phyloP scores from a whole-genome alignment of 2,329 filamentous ascomycete genomes.

The Ambrosiella xylebori region DNA sequence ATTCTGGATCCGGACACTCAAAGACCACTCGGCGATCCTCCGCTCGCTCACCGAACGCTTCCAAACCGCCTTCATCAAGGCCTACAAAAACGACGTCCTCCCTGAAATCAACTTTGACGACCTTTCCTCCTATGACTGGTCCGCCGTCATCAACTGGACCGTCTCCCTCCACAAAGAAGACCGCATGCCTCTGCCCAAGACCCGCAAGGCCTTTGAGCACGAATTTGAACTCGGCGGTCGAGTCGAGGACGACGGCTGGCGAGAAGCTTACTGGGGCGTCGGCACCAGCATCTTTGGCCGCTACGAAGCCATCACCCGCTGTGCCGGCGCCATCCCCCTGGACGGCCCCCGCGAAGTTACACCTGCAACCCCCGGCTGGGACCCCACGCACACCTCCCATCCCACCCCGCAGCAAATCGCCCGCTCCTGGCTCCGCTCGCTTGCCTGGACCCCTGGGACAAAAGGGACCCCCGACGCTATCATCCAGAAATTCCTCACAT shows the following conservation, averaged over 20 bases:
- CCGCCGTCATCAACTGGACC: conserved; percentile 47
- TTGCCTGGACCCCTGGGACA: conserved; percentile 35
- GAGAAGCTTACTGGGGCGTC: conserved; percentile 38
- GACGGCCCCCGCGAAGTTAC: conserved; percentile 4
- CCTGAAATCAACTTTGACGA: conserved; percentile 46
- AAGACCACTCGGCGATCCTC: conserved; percentile 12
- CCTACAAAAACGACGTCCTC: conserved; percentile 46
- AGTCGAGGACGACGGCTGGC: conserved; percentile 27
- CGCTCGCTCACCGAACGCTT: conserved; percentile 36
- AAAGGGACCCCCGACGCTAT: conserved; percentile 32
- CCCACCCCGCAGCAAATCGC: conserved; percentile 26
- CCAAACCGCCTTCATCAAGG: conserved; percentile 44
- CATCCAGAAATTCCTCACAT: conserved; percentile 32
- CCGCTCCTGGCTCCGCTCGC: conserved; percentile 41
- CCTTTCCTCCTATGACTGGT: conserved; percentile 51
- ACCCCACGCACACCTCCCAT: neutral
- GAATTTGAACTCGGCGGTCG: conserved; percentile 16
- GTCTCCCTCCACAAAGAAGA: conserved; percentile 25
- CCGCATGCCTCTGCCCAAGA: conserved; percentile 7
- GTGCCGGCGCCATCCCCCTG: conserved; percentile 25
- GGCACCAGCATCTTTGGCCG: conserved; percentile 39
- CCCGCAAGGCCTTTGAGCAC: conserved; percentile 1
- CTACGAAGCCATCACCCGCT: conserved; percentile 35
- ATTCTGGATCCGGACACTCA: conserved; percentile 37
- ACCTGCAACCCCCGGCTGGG: neutral